Conservation (phyloP, 805 yeast genomes). For the Saturnispora bothae region DNA sequence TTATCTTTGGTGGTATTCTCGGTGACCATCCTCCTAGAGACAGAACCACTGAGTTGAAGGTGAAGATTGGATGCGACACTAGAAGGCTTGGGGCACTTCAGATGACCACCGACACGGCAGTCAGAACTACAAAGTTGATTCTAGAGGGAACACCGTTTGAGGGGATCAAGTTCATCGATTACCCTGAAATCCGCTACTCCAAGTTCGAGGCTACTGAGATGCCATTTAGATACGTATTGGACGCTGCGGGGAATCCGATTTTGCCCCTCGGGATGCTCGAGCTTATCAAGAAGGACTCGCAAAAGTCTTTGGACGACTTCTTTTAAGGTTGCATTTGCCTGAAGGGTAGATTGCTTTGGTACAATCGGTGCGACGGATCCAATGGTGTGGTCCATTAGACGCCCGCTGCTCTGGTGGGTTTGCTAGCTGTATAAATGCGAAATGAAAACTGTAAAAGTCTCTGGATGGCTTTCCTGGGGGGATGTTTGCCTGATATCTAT, state of each 20-base stretch:
- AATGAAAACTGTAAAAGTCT: too few relatives aligned
- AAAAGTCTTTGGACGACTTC: constrained; percentile 69
- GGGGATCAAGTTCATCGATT: constrained; percentile 76
- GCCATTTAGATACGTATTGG: constrained; percentile 89
- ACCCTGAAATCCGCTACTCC: constrained; percentile 84
- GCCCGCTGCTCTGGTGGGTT: too few relatives aligned
- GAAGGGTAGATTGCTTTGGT: too few relatives aligned
- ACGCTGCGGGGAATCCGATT: constrained; percentile 57
- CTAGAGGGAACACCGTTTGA: constrained; percentile 54
- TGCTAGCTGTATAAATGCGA: too few relatives aligned
- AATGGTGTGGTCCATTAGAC: too few relatives aligned
- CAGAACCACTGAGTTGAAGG: constrained; percentile 80
- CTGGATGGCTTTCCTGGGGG: too few relatives aligned
- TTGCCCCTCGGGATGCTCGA: constrained; percentile 88
- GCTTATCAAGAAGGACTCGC: constrained; percentile 75
- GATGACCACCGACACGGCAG: constrained; percentile 97
- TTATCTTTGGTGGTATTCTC: constrained; percentile 91
- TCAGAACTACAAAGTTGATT: constrained; percentile 79
- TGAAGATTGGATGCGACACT: constrained; percentile 74
- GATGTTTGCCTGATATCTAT: too few relatives aligned
- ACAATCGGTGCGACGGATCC: too few relatives aligned
- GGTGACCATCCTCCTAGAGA: constrained; percentile 93
- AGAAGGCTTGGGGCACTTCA: constrained; percentile 80
- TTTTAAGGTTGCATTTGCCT: constrained; percentile 20
- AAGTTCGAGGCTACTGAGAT: constrained; percentile 90